Percentiles rank a stretch among this genome's conserved stretches.
phyloP scores from a whole-genome alignment of 345 rosid species.

The Trapa incisa region DNA sequence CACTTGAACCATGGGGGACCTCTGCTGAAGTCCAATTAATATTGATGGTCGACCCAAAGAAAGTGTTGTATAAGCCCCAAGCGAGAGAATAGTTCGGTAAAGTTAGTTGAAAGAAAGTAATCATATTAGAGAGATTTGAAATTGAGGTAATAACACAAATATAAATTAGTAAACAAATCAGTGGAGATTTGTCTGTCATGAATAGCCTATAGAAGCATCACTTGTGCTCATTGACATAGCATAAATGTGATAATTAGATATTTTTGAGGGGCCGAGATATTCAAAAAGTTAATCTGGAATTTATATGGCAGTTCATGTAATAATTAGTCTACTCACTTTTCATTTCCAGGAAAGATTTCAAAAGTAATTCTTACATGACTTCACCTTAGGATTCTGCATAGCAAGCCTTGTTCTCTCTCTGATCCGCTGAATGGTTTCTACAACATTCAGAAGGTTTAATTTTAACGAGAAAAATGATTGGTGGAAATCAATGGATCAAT shows the following conservation, averaged over 20 bases:
- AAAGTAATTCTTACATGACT: slow-evolving; percentile 49
- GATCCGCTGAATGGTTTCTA: slow-evolving; percentile 79
- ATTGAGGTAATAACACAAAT: background rate
- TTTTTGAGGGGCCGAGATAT: background rate
- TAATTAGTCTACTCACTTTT: background rate
- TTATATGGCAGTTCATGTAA: background rate
- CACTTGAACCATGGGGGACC: background rate
- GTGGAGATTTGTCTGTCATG: no score
- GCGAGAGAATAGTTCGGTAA: background rate
- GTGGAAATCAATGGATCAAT: background rate
- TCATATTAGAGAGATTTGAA: background rate
- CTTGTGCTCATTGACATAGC: no score
- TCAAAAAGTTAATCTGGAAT: background rate
- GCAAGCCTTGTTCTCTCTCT: slow-evolving; percentile 82
- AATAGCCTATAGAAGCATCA: no score
- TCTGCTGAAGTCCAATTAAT: background rate
- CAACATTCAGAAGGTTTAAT: slow-evolving; percentile 6
- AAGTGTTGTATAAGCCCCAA: background rate
- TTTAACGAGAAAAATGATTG: background rate
- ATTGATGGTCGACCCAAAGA: no score
- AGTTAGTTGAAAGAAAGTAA: background rate
- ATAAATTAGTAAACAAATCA: background rate
- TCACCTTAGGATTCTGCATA: slow-evolving; percentile 99
- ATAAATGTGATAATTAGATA: background rate
- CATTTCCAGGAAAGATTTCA: slow-evolving; percentile 7